Base-by-base conservation (phyloP, 129 eudicot species). In the Chrysanthemum seticuspe region DNA sequence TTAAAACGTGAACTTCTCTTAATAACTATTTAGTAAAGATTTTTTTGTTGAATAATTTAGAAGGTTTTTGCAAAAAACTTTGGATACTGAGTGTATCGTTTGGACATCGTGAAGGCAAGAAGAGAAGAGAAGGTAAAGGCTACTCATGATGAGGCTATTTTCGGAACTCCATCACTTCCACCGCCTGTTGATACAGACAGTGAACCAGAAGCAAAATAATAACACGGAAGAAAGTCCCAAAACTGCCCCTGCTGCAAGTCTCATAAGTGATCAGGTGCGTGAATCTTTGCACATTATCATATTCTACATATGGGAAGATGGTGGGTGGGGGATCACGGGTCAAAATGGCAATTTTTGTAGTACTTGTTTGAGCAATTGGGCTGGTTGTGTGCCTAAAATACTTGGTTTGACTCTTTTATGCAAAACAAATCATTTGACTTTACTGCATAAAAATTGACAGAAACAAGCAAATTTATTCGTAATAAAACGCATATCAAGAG, bases 61-160 rank as follows among this genome's bases (percentile, higher is more conserved):
- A 5, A 5, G 45, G 45, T 36, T 36, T 31, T 36, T 36, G 45
- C 45, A 4, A n/a, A n/a, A n/a, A 23, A 54, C 59, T 47, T 45
- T 57, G 50, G 51, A 58, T 60, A 58, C 27, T 47, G 71, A 77
- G 64, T 14, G 36, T 29, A 13, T 19, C 55, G 59, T 13, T 55
- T 69, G 23, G 74, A 59, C 14, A 79, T 55, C 50, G 13, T 84
- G 60, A 74, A 94, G 99, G 85, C 89, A 48, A 94, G 74, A 66
- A 83, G 79, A 57, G 99, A 88, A 84, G 99, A 94, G 36, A 75
- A 80, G 63, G 72, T 94, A 14, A 84, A 85, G 86, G 86, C 89
- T 60, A 88, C 95, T 66, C 99, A 94, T 64, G 99, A 94, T 67
- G 94, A 90, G 78, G 97, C 99, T 40, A 94, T 94, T 67, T 94